These are phyloP conservation scores for Penicillium sp. DNA, from an alignment of 2,329 filamentous ascomycete species.

Conservation along the genomic window DNA sequence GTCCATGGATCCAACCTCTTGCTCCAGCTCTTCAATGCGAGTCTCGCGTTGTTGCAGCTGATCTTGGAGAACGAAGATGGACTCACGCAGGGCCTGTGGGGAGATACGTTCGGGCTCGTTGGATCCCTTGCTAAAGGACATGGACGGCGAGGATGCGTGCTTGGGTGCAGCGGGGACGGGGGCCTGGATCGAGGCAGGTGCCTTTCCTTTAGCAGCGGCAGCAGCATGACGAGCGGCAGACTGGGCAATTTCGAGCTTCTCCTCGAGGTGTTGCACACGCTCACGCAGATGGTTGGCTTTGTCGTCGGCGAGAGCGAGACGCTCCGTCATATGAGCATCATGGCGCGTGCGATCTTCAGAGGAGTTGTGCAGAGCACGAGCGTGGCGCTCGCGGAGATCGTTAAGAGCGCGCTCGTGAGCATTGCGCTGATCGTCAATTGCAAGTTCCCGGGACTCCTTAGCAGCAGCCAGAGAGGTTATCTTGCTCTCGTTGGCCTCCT, in stretches of 20 bases:
- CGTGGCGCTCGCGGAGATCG: slow-evolving; percentile 75
- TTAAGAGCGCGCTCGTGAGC: slow-evolving; percentile 74
- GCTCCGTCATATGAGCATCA: slow-evolving; percentile 79
- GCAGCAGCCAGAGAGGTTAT: slow-evolving; percentile 61
- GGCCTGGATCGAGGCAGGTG: slow-evolving; percentile 38
- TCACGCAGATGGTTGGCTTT: slow-evolving; percentile 87
- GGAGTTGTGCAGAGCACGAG: slow-evolving; percentile 72
- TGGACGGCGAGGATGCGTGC: slow-evolving; percentile 53
- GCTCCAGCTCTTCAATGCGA: slow-evolving; percentile 84
- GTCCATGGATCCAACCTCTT: slow-evolving; percentile 69
- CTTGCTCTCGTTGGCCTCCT: slow-evolving; percentile 76
- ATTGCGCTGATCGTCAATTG: slow-evolving; percentile 62
- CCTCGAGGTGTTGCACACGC: slow-evolving; percentile 80
- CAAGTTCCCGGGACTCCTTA: slow-evolving; percentile 56
- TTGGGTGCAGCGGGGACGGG: slow-evolving; percentile 37
- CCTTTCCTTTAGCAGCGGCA: slow-evolving; percentile 69
- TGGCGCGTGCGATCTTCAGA: slow-evolving; percentile 80
- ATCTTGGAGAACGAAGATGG: slow-evolving; percentile 94
- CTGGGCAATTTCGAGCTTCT: slow-evolving; percentile 88
- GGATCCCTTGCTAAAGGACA: slow-evolving; percentile 47
- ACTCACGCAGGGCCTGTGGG: slow-evolving; percentile 91
- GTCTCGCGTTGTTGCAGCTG: slow-evolving; percentile 93
- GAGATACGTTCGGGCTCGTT: slow-evolving; percentile 83
- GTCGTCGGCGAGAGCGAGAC: slow-evolving; percentile 78
- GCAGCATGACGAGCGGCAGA: slow-evolving; percentile 83